phyloP scores from a whole-genome alignment of 306 rosid species.

The Ceratonia siliqua region DNA sequence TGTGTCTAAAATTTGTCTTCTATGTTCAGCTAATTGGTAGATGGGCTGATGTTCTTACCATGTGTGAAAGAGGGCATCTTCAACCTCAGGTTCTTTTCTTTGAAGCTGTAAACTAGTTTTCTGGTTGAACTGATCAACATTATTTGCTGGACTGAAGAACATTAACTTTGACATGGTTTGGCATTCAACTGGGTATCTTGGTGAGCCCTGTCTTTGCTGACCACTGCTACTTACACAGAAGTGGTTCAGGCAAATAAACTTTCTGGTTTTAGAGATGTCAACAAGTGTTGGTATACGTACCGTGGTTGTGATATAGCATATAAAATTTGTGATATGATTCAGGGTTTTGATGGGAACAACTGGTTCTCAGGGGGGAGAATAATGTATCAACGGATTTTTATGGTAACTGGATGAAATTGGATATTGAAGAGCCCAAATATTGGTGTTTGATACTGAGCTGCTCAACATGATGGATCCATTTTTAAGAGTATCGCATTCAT shows the following conservation, averaged over 20 bases:
- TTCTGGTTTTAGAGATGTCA: conserved; percentile 27
- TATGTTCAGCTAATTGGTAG: conserved; percentile 56
- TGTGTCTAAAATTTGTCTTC: conserved; percentile 12
- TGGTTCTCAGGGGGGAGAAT: conserved; percentile 36
- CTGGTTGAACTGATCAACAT: conserved; percentile 41
- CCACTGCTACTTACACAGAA: conserved; percentile 26
- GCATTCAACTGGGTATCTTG: not conserved
- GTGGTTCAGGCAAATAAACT: conserved; percentile 27
- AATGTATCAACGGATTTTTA: conserved; percentile 30
- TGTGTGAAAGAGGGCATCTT: conserved; percentile 87
- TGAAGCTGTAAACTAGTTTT: conserved; percentile 79
- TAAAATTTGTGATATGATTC: conserved; percentile 41
- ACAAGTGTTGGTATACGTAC: conserved; percentile 17
- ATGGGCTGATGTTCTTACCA: conserved; percentile 62
- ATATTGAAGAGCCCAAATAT: conserved; percentile 20
- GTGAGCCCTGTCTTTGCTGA: conserved; percentile 6
- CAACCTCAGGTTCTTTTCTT: conserved; percentile 97
- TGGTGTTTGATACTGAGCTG: conserved; percentile 11
- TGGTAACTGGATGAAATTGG: conserved; percentile 25
- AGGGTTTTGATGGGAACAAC: conserved; percentile 32
- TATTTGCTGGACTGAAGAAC: conserved; percentile 37
- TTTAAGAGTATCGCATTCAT: not conserved
- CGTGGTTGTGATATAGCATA: conserved; percentile 29
- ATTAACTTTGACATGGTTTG: conserved; percentile 36
- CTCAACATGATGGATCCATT: not conserved